Percentiles rank a stretch among this genome's conserved stretches.
These are phyloP conservation scores for Sugiyamaella paludigena DNA, from an alignment of 1,139 yeast genomes.

Conservation along the genomic window DNA sequence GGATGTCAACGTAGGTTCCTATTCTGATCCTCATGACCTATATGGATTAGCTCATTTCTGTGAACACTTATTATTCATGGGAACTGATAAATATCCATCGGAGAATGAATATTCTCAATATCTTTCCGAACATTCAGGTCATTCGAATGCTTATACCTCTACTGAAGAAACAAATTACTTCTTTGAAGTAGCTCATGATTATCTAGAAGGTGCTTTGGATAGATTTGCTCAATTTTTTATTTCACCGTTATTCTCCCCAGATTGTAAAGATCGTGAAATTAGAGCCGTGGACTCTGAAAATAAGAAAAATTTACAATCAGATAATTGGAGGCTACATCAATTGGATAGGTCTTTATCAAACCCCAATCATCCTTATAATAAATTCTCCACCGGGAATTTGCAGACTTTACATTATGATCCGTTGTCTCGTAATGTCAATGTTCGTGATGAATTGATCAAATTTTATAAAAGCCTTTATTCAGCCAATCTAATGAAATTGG, in stretches of 20 bases:
- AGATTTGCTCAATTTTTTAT: constrained; percentile 92
- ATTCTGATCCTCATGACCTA: constrained; percentile 67
- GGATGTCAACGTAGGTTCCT: constrained; percentile 89
- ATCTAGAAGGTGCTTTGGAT: constrained; percentile 83
- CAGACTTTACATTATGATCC: constrained; percentile 61
- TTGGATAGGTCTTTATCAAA: constrained; percentile 73
- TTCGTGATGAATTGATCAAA: constrained; percentile 63
- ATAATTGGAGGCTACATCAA: constrained; percentile 84
- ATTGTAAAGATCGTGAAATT: constrained; percentile 88
- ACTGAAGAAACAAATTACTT: constrained; percentile 87
- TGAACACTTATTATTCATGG: constrained; percentile 94
- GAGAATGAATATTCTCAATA: constrained; percentile 86
- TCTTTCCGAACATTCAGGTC: constrained; percentile 67
- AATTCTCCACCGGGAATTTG: constrained; percentile 72
- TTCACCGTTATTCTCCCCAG: constrained; percentile 72
- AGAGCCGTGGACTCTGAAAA: constrained; percentile 95
- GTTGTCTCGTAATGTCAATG: constrained; percentile 49
- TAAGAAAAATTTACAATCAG: constrained; percentile 88
- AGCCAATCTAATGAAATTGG: constrained; percentile 81
- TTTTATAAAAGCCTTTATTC: constrained; percentile 61
- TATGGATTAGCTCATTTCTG: constrained; percentile 96
- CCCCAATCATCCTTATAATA: constrained; percentile 65
- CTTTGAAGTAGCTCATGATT: constrained; percentile 76
- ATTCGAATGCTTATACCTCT: constrained; percentile 83
- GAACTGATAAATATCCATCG: constrained; percentile 86